A percentile compares a stretch with the other conserved stretches of the same genome.
Conservation (phyloP, 768 basidiomycete genomes). For the Lactarius deliciosus region DNA sequence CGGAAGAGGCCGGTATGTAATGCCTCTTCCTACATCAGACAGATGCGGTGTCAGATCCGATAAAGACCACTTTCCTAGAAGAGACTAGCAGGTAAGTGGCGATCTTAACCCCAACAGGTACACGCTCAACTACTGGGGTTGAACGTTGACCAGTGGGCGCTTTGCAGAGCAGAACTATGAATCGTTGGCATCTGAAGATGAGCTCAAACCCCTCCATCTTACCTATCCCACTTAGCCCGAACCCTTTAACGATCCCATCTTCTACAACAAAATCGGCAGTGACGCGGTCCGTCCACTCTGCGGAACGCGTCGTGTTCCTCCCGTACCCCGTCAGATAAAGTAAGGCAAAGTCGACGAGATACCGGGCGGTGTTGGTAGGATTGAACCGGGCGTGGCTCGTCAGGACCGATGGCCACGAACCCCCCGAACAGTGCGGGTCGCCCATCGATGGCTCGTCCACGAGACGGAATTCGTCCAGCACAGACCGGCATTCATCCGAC, state of each 20-base stretch:
- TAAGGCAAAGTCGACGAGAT: neutral
- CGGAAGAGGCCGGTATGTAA: no score
- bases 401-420: neutral
- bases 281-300: neutral
- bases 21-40: no score
- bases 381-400: neutral
- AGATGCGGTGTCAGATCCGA: no score
- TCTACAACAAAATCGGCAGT: slow-evolving; percentile 7
- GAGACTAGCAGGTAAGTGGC: no score
- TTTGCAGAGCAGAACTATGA: no score
- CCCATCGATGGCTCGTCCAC: slow-evolving; percentile 6
- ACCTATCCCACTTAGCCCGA: slow-evolving; percentile 5
- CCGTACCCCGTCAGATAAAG: slow-evolving; percentile 23
- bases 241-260: neutral
- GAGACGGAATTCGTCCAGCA: slow-evolving; percentile 14
- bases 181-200: no score
- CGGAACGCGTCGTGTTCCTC: slow-evolving; percentile 18
- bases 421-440: slow-evolving; percentile 10
- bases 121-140: no score
- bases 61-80: no score
- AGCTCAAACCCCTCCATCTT: neutral
- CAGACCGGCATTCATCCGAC: slow-evolving; percentile 12
- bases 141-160: no score
- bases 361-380: neutral
- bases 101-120: no score